These are phyloP conservation scores for Clarkia xantiana DNA, from an alignment of 345 rosid genomes.

Conservation along the genomic window DNA sequence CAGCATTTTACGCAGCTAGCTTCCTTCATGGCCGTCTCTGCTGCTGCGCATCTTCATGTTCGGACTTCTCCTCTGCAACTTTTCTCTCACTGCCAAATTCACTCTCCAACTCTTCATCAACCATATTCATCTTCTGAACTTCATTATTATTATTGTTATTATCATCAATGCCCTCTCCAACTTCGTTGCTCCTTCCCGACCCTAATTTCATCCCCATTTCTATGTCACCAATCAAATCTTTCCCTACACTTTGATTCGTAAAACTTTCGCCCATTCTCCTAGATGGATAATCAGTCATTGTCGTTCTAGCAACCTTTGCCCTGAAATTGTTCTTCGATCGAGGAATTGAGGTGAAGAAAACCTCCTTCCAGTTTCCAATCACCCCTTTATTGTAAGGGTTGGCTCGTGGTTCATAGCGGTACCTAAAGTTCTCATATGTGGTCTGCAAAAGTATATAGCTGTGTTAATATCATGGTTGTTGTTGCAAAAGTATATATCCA, in stretches of 20 bases:
- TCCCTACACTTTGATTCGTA: conserved; percentile 31
- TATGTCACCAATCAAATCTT: conserved; percentile 27
- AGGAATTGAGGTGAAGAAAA: conserved; percentile 54
- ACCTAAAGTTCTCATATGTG: conserved; percentile 82
- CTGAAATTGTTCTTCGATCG: conserved; percentile 69
- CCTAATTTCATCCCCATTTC: conserved; percentile 68
- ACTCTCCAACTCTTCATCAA: no score
- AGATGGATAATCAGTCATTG: conserved; percentile 35
- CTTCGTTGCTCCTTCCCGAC: conserved; percentile 13
- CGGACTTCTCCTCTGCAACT: no score
- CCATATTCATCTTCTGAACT: no score
- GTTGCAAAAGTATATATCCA: no score
- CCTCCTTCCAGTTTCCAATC: conserved; percentile 48
- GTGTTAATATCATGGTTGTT: no score
- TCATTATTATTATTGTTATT: conserved; percentile 1
- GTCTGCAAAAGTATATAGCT: conserved; percentile 46
- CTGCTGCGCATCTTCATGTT: no score
- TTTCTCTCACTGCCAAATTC: no score
- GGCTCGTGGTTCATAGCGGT: conserved; percentile 40
- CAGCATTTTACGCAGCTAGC: no score
- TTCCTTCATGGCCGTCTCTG: no score
- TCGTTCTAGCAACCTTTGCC: conserved; percentile 28
- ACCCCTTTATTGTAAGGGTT: conserved; percentile 78
- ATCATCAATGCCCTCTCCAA: conserved; percentile 18
- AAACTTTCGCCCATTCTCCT: conserved; percentile 26